Conservation (phyloP, 2,329 filamentous ascomycete genomes). For the Furcasterigmium furcatum region DNA sequence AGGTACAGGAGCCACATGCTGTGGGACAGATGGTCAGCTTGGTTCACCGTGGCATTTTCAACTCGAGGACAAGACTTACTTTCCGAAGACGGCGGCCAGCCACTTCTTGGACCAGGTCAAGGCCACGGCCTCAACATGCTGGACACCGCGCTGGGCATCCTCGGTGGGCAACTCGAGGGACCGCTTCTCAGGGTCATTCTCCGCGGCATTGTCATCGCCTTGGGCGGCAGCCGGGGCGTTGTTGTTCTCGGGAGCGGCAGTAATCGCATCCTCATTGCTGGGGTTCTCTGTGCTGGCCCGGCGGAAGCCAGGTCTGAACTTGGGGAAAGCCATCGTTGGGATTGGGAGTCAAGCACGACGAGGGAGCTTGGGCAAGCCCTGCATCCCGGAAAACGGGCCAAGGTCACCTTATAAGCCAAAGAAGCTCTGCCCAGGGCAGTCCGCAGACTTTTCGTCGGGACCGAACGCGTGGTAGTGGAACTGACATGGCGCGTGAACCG, state of each 20-base stretch:
- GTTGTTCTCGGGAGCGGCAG: background rate
- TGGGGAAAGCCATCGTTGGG: background rate
- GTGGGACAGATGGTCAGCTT: background rate
- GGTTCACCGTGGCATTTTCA: too few species aligned
- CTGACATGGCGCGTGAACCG: too few species aligned
- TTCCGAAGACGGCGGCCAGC: slow-evolving; percentile 13
- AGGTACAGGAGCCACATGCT: slow-evolving; percentile 39
- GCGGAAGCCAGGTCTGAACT: background rate
- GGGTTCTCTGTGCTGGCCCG: background rate
- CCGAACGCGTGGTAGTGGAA: too few species aligned
- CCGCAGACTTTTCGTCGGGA: too few species aligned
- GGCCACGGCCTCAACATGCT: slow-evolving; percentile 17
- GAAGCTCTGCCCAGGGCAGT: too few species aligned
- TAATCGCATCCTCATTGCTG: background rate
- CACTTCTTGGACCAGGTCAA: slow-evolving; percentile 15
- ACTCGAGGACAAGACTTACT: slow-evolving; percentile 1
- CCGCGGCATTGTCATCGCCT: background rate
- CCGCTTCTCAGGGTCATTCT: slow-evolving; percentile 2
- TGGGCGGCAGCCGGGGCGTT: background rate
- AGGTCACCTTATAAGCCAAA: too few species aligned
- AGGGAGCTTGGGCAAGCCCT: background rate
- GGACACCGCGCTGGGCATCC: slow-evolving; percentile 16
- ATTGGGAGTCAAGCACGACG: background rate
- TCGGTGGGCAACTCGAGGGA: slow-evolving; percentile 5
- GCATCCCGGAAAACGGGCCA: too few species aligned